A percentile compares a stretch with the other conserved stretches of the same genome.
Conservation (phyloP, 192 early-diverging fungal genomes). For the Coemansia interrupta region DNA sequence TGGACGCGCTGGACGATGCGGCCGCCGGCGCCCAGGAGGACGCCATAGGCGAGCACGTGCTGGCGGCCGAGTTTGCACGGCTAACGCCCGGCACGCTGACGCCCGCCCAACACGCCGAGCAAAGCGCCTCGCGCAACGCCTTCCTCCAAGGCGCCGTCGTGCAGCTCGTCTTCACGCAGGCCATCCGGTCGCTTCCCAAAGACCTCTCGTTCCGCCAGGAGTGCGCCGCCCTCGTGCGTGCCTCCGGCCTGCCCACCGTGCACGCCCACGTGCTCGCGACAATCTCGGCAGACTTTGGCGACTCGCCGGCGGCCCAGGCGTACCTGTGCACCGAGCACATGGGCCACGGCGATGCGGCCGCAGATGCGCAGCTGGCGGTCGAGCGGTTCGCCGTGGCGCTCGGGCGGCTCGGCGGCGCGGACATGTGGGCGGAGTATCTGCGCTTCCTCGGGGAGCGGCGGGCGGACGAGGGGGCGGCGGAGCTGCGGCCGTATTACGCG, state of each 20-base stretch:
- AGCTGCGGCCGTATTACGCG: no score
- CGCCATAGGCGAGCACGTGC: conserved; percentile 20
- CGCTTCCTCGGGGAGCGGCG: conserved; percentile 58
- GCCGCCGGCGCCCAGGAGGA: conserved; percentile 33
- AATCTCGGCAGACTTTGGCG: conserved; percentile 34
- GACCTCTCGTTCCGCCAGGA: conserved; percentile 71
- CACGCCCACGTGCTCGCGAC: conserved; percentile 20
- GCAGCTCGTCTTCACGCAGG: conserved; percentile 73
- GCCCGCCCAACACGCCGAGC: conserved; percentile 37
- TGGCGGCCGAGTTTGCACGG: no score
- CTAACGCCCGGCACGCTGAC: no score
- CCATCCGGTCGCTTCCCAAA: conserved; percentile 68
- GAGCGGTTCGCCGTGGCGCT: conserved; percentile 55
- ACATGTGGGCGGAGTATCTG: conserved; percentile 64
- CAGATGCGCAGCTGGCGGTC: conserved; percentile 44
- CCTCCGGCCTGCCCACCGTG: conserved; percentile 51
- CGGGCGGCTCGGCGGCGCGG: conserved; percentile 37
- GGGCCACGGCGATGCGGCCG: conserved; percentile 58
- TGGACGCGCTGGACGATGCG: conserved; percentile 57
- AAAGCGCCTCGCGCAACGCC: conserved; percentile 54
- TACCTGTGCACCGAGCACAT: conserved; percentile 58
- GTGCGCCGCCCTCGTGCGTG: conserved; percentile 63
- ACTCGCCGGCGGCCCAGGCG: conserved; percentile 35
- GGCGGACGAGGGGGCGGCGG: conserved; percentile 37
- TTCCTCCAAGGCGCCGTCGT: conserved; percentile 73